Base-by-base conservation (phyloP, 768 basidiomycete genomes). In the Cyclocybe cylindracea region DNA sequence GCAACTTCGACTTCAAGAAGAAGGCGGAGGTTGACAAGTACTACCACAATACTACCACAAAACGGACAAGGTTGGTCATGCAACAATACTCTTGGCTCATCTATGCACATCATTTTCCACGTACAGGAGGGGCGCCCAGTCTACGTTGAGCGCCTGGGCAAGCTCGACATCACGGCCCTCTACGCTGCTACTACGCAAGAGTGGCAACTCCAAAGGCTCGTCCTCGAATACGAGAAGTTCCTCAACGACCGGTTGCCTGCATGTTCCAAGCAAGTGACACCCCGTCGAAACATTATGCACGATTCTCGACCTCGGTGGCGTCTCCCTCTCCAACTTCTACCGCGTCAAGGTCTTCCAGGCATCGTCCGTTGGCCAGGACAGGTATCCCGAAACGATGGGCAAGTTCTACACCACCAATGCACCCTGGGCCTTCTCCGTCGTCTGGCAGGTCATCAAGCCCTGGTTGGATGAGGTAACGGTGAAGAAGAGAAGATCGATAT, bases 321-420 rank as follows among this genome's bases (percentile, higher is more conserved):
- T 89, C 37, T 77, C 79, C 46, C 66, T 98, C 55, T 70, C 80
- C 55, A 84, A 84, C 66, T 98, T 98, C 67, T 94, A 87, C 70
- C 83, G 82, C 64, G 94, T 98, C 73, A 95, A 92, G 74, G 89
- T 98, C 39, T 80, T 77, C 55, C 70, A 81, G 16, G 90, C 94
- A 0, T 74, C 88, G 0, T 64, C 67, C 24, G 87, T 99, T 69
- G 91, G 92, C 9, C 94, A 97, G 69, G 83, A 97, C 74, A 79
- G 89, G 58, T 98, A 94, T 70, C 91, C 94, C 1, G 92, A 96
- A 69, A 84, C 79, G 58, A 93, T 98, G 96, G 96, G 96, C 75
- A 92, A 91, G 67, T 98, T 99, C 77, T 99, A 91, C 78, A 94
- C 98, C 79, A 90, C 97, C 80, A 98, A 98, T 65, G 91, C 93